Base-by-base conservation (phyloP, 306 rosid genomes). In the Citrullus colocynthis region DNA sequence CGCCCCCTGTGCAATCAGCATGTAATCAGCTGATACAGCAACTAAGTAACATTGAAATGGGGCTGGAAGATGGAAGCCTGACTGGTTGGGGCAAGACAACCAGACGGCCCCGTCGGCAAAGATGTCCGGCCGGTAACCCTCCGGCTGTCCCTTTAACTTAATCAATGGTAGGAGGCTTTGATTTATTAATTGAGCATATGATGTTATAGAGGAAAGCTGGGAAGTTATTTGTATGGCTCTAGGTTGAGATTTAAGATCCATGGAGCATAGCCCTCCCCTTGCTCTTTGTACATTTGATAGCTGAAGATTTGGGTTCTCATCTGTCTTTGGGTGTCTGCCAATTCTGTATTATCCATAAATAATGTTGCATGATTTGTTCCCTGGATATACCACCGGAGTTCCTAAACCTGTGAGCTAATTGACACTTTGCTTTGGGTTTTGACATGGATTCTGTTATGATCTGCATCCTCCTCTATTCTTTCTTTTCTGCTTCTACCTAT, bases 41-140 rank as follows among this genome's bases (percentile, higher is more conserved):
- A 82, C 87, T 87, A 61, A 88, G 63, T 82, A 87, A 77, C 62
- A 87, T 89, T 48, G 97, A 92, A 78, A 82, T 88, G 76, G 96
- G 87, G 67, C 85, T 88, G 88, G 99, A 95, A 79, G 97, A 95
- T 81, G 87, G 92, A 79, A 95, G 93, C 92, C 87, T 92, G 81
- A 85, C 97, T 11, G 93, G 99, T 83, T 95, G 97, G 99, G 97
- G 99, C 61, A 95, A 90, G 84, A 92, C 97, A 71, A 89, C 97
- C n/a, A 86, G 99, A 83, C 83, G 99, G 82, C 97, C 99, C 58
- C 97, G 99, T 2, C 65, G 99, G 82, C 97, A 92, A 76, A 88
- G 99, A 89, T 88, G 86, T 75, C 91, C 96, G 9, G 93, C 97
- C 58, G 92, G 92, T 61, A 89, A 85, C 81, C 89, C 85, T 83